phyloP scores from a whole-genome alignment of 2,329 filamentous ascomycete genomes.

The Aureobasidium sp. region DNA sequence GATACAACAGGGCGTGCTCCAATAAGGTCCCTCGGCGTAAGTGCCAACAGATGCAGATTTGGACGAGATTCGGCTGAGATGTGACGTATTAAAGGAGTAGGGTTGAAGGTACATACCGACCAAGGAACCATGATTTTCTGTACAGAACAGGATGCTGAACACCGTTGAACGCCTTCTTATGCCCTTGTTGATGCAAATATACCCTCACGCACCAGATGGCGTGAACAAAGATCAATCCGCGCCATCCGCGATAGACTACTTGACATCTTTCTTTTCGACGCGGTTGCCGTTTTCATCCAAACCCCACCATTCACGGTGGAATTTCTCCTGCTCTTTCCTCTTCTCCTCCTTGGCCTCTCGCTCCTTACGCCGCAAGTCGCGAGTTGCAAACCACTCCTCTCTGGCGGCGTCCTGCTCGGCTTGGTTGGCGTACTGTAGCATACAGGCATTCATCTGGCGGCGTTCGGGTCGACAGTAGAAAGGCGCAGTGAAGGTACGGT shows the following conservation, averaged over 20 bases:
- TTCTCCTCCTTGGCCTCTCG: conserved; percentile 47
- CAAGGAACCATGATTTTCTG: neutral
- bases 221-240: neutral
- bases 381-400: conserved; percentile 82
- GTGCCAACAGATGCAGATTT: neutral
- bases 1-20: neutral
- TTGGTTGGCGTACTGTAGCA: conserved; percentile 77
- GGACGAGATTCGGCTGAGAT: neutral
- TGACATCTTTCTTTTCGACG: conserved; percentile 20
- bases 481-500: conserved; percentile 77
- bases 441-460: conserved; percentile 85
- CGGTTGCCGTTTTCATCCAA: conserved; percentile 30
- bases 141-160: neutral
- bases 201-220: neutral
- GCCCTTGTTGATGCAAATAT: neutral
- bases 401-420: conserved; percentile 79
- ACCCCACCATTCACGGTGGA: conserved; percentile 45
- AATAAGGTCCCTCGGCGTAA: neutral
- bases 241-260: neutral
- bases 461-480: conserved; percentile 76
- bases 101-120: neutral
- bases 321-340: conserved; percentile 35
- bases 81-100: neutral
- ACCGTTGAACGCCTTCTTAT: neutral
- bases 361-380: conserved; percentile 60